Evolutionary conservation across 208 protist species (phyloP), one percentile per base, ranked within the genome.

Genomic region (Acanthamoeba royreba): DNA sequence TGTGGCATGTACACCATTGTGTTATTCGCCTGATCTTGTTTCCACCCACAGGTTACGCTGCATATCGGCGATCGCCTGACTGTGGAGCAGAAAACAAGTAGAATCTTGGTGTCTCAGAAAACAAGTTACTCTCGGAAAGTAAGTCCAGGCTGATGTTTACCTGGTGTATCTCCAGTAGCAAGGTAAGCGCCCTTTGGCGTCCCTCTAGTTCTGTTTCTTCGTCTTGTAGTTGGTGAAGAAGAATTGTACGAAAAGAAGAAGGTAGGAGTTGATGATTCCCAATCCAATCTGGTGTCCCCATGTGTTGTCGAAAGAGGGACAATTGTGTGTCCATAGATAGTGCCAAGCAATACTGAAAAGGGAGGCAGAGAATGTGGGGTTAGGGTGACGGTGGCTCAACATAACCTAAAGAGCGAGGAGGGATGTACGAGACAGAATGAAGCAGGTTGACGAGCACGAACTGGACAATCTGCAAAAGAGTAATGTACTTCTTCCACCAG

Each of bases 401-500:
- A 13, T 8, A 38, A 86, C 77, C 5, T 40, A 47, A 91, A 13
- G 9, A 91, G 28, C 15, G 28, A 69, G 38, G 33, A 93, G 58
- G 2, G 13, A 9, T 13, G 13, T 47, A 33, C 66, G 25, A 53
- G 85, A 92, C 87, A 38, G 31, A 38, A 25, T 81, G 63, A 28
- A 92, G 53, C 8, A 46, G 33, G 45, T 81, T 92, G 58, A 61
- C 66, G 87, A 92, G 53, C 17, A 92, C 47, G 40, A 92, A 92
- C 87, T 92, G 87, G 28, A 81, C 49, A 28, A 94, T 94, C 49
- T 94, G 91, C 8, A 87, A 42, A 9, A 17, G 69, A 5, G 92
- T 94, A 15, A 94, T 55, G 92, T 94, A 92, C 49, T 92, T 89
- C 92, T 94, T 94, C 92, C 92, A 94, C 92, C 92, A 94, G 83